A percentile compares a stretch with the other conserved stretches of the same genome.
Evolutionary conservation across 2,329 filamentous ascomycete species (phyloP).

Genomic region (Epichloe hybrida): DNA sequence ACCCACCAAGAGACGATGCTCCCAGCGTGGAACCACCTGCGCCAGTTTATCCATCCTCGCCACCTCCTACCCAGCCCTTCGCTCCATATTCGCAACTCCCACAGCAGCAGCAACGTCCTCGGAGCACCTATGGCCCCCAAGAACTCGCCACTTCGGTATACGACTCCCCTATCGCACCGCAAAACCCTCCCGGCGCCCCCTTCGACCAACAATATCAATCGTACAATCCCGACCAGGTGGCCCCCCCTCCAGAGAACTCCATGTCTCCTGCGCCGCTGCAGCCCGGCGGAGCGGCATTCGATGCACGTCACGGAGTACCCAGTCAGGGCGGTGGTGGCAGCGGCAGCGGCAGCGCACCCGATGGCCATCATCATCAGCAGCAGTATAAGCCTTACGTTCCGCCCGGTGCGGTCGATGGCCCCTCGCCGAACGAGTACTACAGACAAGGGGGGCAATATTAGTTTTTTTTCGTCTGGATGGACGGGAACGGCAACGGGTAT

Average conservation of each 20-base stretch:
- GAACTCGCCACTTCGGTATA: constrained; percentile 68
- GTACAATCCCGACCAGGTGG: constrained; percentile 25
- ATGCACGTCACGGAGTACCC: constrained; percentile 36
- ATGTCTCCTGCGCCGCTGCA: constrained; percentile 31
- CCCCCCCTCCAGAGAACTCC: constrained; percentile 19
- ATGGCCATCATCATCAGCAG: constrained; percentile 14
- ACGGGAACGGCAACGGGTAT: no score
- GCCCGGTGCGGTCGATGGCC: constrained; percentile 32
- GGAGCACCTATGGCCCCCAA: constrained; percentile 60
- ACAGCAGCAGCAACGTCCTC: constrained; percentile 38
- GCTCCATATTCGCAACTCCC: constrained; percentile 33
- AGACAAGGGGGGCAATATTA: constrained; percentile 20
- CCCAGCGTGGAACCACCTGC: constrained; percentile 25
- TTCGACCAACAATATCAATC: constrained; percentile 25
- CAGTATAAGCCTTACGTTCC: constrained; percentile 51
- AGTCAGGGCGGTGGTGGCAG: constrained; percentile 22
- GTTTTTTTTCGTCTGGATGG: no score
- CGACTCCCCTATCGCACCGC: constrained; percentile 53
- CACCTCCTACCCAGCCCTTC: constrained; percentile 28
- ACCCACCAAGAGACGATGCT: constrained; percentile 38
- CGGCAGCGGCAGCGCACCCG: neutral
- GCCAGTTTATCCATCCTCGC: constrained; percentile 33
- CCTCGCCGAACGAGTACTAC: constrained; percentile 43
- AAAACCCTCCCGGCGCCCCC: constrained; percentile 26
- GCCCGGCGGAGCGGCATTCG: constrained; percentile 30